These are phyloP conservation scores for Dacryopinax spathularia DNA, from an alignment of 768 basidiomycete species.

Conservation along the genomic window DNA sequence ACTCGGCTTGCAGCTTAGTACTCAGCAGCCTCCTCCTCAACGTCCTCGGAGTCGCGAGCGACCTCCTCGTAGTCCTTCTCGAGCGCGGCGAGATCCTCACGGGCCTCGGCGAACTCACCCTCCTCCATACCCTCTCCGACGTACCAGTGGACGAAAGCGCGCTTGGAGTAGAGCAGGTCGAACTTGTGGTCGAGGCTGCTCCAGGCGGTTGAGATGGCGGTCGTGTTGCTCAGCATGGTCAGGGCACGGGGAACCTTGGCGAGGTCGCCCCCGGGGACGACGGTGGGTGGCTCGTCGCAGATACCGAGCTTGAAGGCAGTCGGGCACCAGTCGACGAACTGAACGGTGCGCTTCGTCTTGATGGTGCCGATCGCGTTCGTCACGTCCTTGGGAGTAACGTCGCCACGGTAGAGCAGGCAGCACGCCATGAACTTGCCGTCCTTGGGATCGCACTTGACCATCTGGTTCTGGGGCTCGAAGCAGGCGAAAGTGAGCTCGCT, in stretches of 20 bases:
- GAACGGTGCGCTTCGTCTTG: constrained; percentile 96
- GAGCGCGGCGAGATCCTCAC: constrained; percentile 93
- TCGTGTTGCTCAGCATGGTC: constrained; percentile 85
- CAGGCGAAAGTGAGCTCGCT: constrained; percentile 97
- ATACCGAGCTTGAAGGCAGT: constrained; percentile 95
- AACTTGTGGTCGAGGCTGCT: constrained; percentile 93
- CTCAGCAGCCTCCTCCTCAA: constrained; percentile 15
- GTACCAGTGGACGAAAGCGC: constrained; percentile 86
- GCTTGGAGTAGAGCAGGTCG: constrained; percentile 93
- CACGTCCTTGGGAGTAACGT: constrained; percentile 93
- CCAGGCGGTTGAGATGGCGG: constrained; percentile 91
- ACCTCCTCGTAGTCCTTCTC: constrained; percentile 93
- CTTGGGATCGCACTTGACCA: constrained; percentile 92
- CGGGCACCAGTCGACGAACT: constrained; percentile 96
- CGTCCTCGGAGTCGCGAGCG: constrained; percentile 25
- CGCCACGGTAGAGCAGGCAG: constrained; percentile 83
- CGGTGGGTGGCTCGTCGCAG: constrained; percentile 89
- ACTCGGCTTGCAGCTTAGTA: no score
- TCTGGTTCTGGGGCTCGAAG: constrained; percentile 93
- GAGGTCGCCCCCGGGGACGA: constrained; percentile 86
- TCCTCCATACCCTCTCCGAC: constrained; percentile 99
- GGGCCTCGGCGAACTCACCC: constrained; percentile 96
- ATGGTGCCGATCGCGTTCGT: constrained; percentile 83
- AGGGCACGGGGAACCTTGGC: constrained; percentile 87
- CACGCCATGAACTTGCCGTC: constrained; percentile 99